phyloP scores from a whole-genome alignment of 2,329 filamentous ascomycete species.

The Aspergillus nomiae region DNA sequence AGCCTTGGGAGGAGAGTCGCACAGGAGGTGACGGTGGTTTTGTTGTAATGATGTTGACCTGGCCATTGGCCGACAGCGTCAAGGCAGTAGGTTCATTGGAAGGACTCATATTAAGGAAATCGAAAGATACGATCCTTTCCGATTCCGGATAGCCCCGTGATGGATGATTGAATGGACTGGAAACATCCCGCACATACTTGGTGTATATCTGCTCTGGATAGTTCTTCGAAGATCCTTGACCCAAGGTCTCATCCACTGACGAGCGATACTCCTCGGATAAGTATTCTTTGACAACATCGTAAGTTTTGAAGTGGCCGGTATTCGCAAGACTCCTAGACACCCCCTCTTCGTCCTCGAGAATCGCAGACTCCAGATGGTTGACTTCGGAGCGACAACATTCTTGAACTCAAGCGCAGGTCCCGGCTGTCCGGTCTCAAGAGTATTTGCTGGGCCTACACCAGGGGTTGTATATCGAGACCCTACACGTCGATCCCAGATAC shows the following conservation, averaged over 20 bases:
- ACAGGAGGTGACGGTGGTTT: conserved; percentile 45
- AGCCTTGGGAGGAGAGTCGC: conserved; percentile 39
- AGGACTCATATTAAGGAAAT: conserved; percentile 56
- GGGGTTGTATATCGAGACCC: conserved; percentile 41
- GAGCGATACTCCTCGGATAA: conserved; percentile 40
- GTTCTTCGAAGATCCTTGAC: conserved; percentile 41
- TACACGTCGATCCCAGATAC: conserved; percentile 63
- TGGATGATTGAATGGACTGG: conserved; percentile 49
- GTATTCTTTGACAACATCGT: conserved; percentile 57
- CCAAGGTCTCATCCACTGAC: conserved; percentile 43
- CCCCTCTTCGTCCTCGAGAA: conserved; percentile 62
- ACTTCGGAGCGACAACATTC: conserved; percentile 54
- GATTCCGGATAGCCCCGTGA: conserved; percentile 48
- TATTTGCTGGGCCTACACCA: conserved; percentile 33
- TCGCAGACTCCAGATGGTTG: conserved; percentile 63
- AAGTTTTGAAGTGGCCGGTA: conserved; percentile 60
- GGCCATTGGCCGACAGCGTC: conserved; percentile 54
- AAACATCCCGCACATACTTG: conserved; percentile 48
- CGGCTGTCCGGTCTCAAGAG: conserved; percentile 36
- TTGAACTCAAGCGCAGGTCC: conserved; percentile 60
- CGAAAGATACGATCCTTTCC: conserved; percentile 59
- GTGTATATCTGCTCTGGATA: conserved; percentile 50
- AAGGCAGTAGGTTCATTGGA: conserved; percentile 55
- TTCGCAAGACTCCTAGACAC: conserved; percentile 62
- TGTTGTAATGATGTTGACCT: conserved; percentile 52